Evolutionary conservation across 2,329 filamentous ascomycete species (phyloP), one percentile per base, ranked within the genome.

Genomic region (Hymenoscyphus repandus): DNA sequence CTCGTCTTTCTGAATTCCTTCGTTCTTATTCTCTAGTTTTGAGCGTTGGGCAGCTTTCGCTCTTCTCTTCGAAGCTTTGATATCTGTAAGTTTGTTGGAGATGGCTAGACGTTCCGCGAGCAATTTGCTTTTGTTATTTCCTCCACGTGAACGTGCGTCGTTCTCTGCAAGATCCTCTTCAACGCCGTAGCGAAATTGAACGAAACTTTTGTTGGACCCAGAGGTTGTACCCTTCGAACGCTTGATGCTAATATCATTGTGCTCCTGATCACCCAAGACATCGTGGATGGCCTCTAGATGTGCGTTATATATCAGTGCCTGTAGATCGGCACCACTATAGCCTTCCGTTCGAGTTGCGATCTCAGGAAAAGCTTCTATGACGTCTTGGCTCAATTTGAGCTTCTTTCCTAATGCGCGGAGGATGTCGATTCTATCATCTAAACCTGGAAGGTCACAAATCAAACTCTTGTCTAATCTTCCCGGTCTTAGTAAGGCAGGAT

Each of bases 211-310:
- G 18, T 68, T 64, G 37, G 66, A 62, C 17, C 66, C 54, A 9
- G 63, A 51, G 18, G 30, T 38, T 22, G 48, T 52, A 1, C 60
- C 60, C 31, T 62, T 63, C 52, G 44, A 63, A 47, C 39, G 64
- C 59, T 65, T 60, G 27, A 48, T 41, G 51, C 60, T 66, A 15
- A 64, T 48, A 18, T 70, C 63, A 22, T 62, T 60, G 27, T 66
- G 62, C 32, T 78, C 73, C 30, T 82, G 74, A 62, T 85, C 81
- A 48, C 82, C 85, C 0, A 99, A 79, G 2, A 95, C 83, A 59
- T 96, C 91, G 66, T 99, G 93, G 57, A 99, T 96, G 27, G 93
- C 93, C 71, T 97, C 92, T 5, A 99, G 78, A 67, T 99, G 93
- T 0, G 93, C 91, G 60, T 99, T 99, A 62, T 95, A 96, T 39